Percentiles rank a stretch among this genome's conserved stretches.
phyloP scores from a whole-genome alignment of 495 filamentous ascomycete species.

The Schizothecium vesticola region DNA sequence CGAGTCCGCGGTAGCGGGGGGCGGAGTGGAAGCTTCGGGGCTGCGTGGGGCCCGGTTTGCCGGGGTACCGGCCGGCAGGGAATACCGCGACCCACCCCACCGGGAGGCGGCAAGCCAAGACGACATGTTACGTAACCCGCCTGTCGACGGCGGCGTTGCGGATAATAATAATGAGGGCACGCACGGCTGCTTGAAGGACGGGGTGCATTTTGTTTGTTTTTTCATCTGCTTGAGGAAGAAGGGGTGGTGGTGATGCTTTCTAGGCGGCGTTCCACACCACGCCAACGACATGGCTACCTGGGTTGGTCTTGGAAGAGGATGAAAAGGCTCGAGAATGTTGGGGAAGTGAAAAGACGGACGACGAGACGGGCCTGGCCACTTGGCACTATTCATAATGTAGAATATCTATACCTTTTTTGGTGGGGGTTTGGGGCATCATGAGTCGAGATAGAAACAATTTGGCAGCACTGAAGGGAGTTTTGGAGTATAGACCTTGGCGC shows the following conservation, averaged over 20 bases:
- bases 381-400: background rate
- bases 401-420: background rate
- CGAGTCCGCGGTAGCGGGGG: slow-evolving; percentile 17
- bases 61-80: too few relatives aligned
- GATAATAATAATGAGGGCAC: background rate
- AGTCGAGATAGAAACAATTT: background rate
- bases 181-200: background rate
- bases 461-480: background rate
- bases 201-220: background rate
- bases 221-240: background rate
- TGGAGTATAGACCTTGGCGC: background rate
- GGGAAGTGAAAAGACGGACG: background rate
- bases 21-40: background rate
- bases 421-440: background rate
- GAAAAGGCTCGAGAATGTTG: background rate
- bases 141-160: background rate
- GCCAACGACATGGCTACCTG: background rate
- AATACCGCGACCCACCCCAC: too few relatives aligned
- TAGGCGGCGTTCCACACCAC: too few relatives aligned
- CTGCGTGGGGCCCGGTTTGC: too few relatives aligned
- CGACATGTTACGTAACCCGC: background rate
- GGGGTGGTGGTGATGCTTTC: background rate
- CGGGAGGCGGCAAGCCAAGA: background rate
- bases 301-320: too few relatives aligned
- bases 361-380: background rate